Evolutionary conservation across 805 yeast genomes (phyloP), one percentile per base, ranked within the genome.

Genomic region (Candida krabiensis): DNA sequence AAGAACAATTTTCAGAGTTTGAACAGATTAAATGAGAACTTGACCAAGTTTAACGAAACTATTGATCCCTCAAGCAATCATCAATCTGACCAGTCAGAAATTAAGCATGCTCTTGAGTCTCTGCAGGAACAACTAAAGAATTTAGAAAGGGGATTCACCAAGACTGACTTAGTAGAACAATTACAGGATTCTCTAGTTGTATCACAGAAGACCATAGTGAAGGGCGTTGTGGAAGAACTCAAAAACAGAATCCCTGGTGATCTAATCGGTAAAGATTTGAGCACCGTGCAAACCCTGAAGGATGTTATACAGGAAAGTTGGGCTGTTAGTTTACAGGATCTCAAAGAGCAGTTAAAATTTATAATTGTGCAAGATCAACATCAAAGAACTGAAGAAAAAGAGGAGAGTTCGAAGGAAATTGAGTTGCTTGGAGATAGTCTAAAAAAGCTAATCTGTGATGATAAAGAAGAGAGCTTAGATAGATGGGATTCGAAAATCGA

Each of bases 1-100:
- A 50, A 48, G 24, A 46, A 46, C 40, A 48, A 50, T 44, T 33
- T 37, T 33, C 44, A 36, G 29, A 52, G 52, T 32, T 39, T 52
- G 24, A 37, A 9, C 14, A 37, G 35, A 26, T 41, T 52, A 36
- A 52, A 52, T 32, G 55, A 48, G 26, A 50, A 50, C 24, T 39
- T 52, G 41, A 30, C 43, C 3, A 38, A 38, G 17, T 48, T 50
- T 29, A 50, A 46, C 37, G 41, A 43, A 17, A 40, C 44, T 4
- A 31, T 41, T 7, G 35, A 31, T 17, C 28, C 11, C 19, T 30
- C 13, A 8, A 11, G 25, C n/a, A n/a, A n/a, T n/a, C n/a, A n/a
- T n/a, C n/a, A n/a, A 21, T 21, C 7, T 11, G 26, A 31, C 15
- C 7, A 14, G n/a, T 12, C n/a, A 21, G 33, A 21, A 8, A 11